Percentiles rank a stretch among this genome's conserved stretches.
Evolutionary conservation across 1,139 yeast species (phyloP).

Genomic region (Blastobotrys indianensis): DNA sequence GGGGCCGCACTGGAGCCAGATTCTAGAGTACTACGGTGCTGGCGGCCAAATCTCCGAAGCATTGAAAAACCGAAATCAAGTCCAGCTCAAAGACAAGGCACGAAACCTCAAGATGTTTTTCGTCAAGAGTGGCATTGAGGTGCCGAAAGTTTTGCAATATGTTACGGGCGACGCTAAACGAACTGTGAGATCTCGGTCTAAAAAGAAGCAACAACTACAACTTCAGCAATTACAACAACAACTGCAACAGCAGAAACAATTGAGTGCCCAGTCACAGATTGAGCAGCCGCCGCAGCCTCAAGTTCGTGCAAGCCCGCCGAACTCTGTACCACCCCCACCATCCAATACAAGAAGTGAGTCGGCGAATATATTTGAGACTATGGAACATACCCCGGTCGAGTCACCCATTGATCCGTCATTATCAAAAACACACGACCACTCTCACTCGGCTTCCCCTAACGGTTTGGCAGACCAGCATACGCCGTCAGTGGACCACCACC

Average conservation of each 20-base stretch:
- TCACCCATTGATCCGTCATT: no score
- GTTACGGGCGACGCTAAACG: slow-evolving; percentile 81
- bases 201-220: slow-evolving; percentile 16
- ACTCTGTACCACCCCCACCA: slow-evolving; percentile 7
- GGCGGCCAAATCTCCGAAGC: slow-evolving; percentile 85
- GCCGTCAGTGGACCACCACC: background rate
- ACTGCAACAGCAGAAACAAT: slow-evolving; percentile 2
- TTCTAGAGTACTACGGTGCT: slow-evolving; percentile 80
- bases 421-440: no score
- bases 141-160: slow-evolving; percentile 70
- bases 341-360: background rate
- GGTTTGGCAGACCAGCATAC: background rate
- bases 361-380: no score
- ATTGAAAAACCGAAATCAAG: slow-evolving; percentile 79
- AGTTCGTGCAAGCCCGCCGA: background rate
- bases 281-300: slow-evolving; percentile 4
- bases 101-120: slow-evolving; percentile 89
- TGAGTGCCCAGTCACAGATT: slow-evolving; percentile 1
- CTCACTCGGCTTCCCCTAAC: background rate
- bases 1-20: slow-evolving; percentile 93
- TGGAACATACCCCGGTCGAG: no score
- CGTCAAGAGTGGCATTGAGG: slow-evolving; percentile 48
- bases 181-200: slow-evolving; percentile 30
- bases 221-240: background rate
- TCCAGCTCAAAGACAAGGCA: slow-evolving; percentile 92